Conservation (phyloP, 495 filamentous ascomycete species). For the Aeminium ludgeri region DNA sequence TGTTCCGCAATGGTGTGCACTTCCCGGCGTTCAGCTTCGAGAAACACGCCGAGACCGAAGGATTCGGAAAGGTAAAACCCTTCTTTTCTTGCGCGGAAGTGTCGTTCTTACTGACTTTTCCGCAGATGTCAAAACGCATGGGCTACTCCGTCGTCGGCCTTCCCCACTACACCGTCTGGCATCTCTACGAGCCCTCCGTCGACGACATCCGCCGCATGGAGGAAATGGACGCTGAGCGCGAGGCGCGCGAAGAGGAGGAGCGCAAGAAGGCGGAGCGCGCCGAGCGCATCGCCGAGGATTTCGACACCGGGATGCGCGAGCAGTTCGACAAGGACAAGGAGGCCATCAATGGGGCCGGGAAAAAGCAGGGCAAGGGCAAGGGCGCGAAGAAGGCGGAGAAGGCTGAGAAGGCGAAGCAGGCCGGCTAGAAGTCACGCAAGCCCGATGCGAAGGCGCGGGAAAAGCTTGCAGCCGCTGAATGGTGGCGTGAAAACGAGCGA, state of each 20-base stretch:
- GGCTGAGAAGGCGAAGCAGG: conserved; percentile 2
- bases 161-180: conserved; percentile 98
- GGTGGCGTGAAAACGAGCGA: no score
- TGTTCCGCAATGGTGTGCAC: conserved; percentile 88
- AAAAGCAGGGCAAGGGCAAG: conserved; percentile 30
- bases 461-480: no score
- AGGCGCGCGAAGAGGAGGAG: conserved; percentile 54
- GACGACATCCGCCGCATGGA: conserved; percentile 96
- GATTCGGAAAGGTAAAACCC: conserved; percentile 76
- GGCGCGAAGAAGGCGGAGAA: conserved; percentile 7
- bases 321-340: conserved; percentile 72
- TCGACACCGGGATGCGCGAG: conserved; percentile 31
- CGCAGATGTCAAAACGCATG: conserved; percentile 92
- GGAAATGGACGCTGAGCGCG: conserved; percentile 74
- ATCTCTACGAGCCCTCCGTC: conserved; percentile 94
- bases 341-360: conserved; percentile 45
- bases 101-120: not conserved
- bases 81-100: not conserved
- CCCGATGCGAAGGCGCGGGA: no score
- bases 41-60: conserved; percentile 96
- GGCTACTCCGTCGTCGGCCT: conserved; percentile 89
- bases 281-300: conserved; percentile 53
- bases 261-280: conserved; percentile 45
- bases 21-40: conserved; percentile 99
- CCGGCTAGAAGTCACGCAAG: not conserved